Conservation (phyloP, 1,139 yeast species). For the Pichia sp. region DNA sequence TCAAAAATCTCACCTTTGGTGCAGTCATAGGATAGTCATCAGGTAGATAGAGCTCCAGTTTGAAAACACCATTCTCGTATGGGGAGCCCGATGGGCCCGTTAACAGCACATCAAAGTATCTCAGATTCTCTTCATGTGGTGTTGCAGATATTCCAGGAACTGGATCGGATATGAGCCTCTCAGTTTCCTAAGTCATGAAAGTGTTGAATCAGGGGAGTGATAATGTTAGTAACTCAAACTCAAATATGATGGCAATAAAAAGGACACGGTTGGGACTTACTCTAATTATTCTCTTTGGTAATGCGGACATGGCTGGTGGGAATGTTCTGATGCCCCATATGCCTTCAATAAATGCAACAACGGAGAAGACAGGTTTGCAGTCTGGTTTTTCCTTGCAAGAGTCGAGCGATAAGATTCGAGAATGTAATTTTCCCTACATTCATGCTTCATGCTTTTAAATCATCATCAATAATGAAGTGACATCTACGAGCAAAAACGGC, state of each 20-base stretch:
- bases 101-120: conserved; percentile 83
- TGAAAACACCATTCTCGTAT: conserved; percentile 70
- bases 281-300: conserved; percentile 86
- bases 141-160: conserved; percentile 92
- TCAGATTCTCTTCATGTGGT: conserved; percentile 88
- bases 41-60: conserved; percentile 71
- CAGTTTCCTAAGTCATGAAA: conserved; percentile 59
- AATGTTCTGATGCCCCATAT: no score
- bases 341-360: no score
- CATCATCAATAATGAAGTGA: no score
- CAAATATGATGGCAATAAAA: background rate
- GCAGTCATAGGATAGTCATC: conserved; percentile 94
- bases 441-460: no score
- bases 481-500: no score
- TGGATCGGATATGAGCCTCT: conserved; percentile 85
- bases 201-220: background rate
- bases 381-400: no score
- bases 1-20: conserved; percentile 85
- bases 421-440: no score
- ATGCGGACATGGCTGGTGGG: conserved; percentile 18
- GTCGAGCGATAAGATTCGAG: no score
- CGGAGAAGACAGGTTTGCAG: no score
- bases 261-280: conserved; percentile 29
- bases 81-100: conserved; percentile 89
- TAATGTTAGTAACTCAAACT: background rate